phyloP scores from a whole-genome alignment of 2,329 filamentous ascomycete genomes.

The Zarea fungicola region DNA sequence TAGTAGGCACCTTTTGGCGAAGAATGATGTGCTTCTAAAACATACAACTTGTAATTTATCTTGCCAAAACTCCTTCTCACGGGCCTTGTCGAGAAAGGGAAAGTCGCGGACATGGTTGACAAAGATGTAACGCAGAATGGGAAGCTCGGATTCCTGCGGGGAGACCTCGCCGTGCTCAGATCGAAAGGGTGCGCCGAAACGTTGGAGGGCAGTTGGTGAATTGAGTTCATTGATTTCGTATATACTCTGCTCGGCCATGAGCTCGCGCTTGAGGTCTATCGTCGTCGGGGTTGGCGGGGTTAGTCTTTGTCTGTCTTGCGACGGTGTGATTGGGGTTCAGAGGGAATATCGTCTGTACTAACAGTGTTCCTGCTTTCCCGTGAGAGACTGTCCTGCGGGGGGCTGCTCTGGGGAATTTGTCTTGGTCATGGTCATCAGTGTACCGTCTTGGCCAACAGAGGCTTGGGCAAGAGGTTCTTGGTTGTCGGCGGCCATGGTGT shows the following conservation, averaged over 20 bases:
- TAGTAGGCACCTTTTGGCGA: background rate
- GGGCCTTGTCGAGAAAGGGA: slow-evolving; percentile 92
- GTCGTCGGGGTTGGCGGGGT: slow-evolving; percentile 12
- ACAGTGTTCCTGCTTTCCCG: slow-evolving; percentile 98
- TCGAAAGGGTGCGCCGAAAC: slow-evolving; percentile 92
- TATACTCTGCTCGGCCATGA: slow-evolving; percentile 83
- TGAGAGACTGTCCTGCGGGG: slow-evolving; percentile 53
- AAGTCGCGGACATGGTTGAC: slow-evolving; percentile 98
- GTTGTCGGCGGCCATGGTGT: slow-evolving; percentile 25
- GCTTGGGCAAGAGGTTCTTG: slow-evolving; percentile 20
- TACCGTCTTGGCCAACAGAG: slow-evolving; percentile 17
- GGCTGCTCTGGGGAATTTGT: slow-evolving; percentile 19
- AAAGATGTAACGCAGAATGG: slow-evolving; percentile 92
- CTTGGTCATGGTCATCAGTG: slow-evolving; percentile 15
- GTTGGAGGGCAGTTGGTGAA: slow-evolving; percentile 86
- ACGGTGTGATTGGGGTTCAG: background rate
- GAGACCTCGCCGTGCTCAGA: slow-evolving; percentile 90
- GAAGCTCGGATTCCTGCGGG: slow-evolving; percentile 88
- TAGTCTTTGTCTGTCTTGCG: background rate
- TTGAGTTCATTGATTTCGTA: slow-evolving; percentile 90
- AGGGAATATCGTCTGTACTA: too few species aligned
- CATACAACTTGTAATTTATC: slow-evolving; percentile 90
- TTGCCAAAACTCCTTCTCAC: slow-evolving; percentile 99
- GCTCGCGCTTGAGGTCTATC: slow-evolving; percentile 88
- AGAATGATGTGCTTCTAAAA: slow-evolving; percentile 21